Evolutionary conservation across 768 basidiomycete genomes (phyloP), one percentile per base, ranked within the genome.

Genomic region (Chiua virens): DNA sequence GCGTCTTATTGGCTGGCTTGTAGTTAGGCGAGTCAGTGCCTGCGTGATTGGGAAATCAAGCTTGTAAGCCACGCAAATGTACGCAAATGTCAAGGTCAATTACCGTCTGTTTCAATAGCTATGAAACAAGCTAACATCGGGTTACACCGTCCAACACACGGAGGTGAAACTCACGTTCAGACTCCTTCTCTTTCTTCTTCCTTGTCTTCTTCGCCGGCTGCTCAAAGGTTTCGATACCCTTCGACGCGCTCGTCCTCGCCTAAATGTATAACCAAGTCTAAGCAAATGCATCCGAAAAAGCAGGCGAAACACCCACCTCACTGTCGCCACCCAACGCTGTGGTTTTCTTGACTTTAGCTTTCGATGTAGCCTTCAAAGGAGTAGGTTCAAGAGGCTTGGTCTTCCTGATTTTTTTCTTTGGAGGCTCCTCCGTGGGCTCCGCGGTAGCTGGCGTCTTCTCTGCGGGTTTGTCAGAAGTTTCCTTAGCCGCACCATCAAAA

Each of bases 371-470:
- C 11, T n/a, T n/a, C n/a, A n/a, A n/a, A n/a, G 49, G 38, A 20
- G 50, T 21, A 28, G 34, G 43, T 42, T 51, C 56, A 17, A 22
- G 22, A 21, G 54, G 53, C 21, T 59, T 59, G 3, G 32, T 38
- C 52, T 13, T 50, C 55, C 49, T 50, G 62, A n/a, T 6, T 44
- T 34, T 64, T 22, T 67, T 67, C 55, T 47, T 57, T 10, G 45
- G 50, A 13, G 56, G 57, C 11, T 56, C 60, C 14, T 45, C 41
- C 9, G 5, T 34, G 9, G 9, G 36, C 27, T 46, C 39, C 22
- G 50, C 5, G 18, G 34, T 2, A 30, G 36, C 20, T 30, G 48
- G n/a, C 8, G 53, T 27, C 34, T 51, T 50, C 45, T 42, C 47
- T 11, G 40, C 25, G 20, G 21, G 35, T 18, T 50, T 39, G 10